Evolutionary conservation across 2,329 filamentous ascomycete genomes (phyloP).

Genomic region (Ophiostoma quercus): DNA sequence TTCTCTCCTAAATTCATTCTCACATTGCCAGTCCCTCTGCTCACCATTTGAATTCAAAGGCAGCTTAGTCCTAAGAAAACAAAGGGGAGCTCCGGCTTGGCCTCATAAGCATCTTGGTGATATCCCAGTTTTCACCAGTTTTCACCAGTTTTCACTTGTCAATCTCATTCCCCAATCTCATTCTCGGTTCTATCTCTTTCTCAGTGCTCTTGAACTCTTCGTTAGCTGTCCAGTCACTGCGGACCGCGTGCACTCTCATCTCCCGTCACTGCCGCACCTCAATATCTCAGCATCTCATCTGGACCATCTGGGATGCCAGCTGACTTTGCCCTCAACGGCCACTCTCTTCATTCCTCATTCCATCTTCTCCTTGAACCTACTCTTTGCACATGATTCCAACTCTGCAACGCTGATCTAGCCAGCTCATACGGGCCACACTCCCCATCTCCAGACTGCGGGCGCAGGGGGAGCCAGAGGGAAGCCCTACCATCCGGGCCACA

Average conservation of each 20-base stretch:
- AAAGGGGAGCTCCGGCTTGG: neutral
- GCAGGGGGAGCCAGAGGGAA: constrained; percentile 14
- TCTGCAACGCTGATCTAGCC: neutral
- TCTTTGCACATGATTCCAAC: neutral
- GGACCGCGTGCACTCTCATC: neutral
- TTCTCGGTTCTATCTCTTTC: too few species aligned
- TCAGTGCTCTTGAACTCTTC: neutral
- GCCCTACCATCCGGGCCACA: neutral
- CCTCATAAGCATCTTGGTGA: neutral
- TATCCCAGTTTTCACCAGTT: neutral
- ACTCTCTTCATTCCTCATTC: neutral
- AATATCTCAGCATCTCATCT: neutral
- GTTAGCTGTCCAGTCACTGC: neutral
- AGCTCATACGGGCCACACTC: neutral
- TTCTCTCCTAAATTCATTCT: neutral
- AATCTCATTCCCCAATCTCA: neutral
- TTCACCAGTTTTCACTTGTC: neutral
- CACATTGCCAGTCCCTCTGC: neutral
- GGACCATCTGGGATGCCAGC: neutral
- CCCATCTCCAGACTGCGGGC: neutral
- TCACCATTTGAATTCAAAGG: neutral
- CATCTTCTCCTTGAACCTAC: neutral
- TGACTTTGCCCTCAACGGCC: neutral
- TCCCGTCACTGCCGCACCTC: neutral
- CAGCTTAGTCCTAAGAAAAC: neutral